Evolutionary conservation across 192 early-diverging fungal genomes (phyloP).

Genomic region (Coemansia sp.): DNA sequence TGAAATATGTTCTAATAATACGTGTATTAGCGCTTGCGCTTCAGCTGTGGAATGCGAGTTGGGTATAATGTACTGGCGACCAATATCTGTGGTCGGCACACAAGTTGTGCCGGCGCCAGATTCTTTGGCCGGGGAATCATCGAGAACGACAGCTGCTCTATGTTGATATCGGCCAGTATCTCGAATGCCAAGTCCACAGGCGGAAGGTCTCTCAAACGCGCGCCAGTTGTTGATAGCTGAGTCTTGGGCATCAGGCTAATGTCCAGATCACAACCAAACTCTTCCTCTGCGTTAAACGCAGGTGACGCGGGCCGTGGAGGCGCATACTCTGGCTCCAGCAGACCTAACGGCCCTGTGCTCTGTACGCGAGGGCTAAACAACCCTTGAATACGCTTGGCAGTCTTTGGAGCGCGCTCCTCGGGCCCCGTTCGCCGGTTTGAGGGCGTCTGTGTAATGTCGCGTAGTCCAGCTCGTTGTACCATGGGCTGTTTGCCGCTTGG

Average conservation of each 20-base stretch:
- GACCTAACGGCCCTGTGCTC: conserved; percentile 10
- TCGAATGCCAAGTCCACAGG: conserved; percentile 25
- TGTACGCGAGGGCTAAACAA: conserved; percentile 18
- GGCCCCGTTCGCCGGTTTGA: not conserved
- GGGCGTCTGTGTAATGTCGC: conserved; percentile 31
- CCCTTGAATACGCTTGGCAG: conserved; percentile 23
- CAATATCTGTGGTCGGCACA: conserved; percentile 13
- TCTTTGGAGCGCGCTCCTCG: conserved; percentile 19
- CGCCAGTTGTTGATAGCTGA: conserved; percentile 15
- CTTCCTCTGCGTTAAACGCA: conserved; percentile 14
- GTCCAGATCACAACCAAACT: conserved; percentile 43
- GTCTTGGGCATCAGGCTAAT: conserved; percentile 30
- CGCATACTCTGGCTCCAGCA: conserved; percentile 45
- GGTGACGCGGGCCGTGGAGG: conserved; percentile 10
- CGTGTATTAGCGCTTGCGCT: conserved; percentile 42
- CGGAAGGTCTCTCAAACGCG: conserved; percentile 13
- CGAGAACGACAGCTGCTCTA: not conserved
- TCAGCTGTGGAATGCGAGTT: conserved; percentile 42
- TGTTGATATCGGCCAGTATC: conserved; percentile 15
- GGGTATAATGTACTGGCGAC: conserved; percentile 34
- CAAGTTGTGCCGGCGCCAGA: not conserved
- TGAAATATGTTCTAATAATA: not conserved
- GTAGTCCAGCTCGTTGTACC: conserved; percentile 17
- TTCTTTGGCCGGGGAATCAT: conserved; percentile 10
- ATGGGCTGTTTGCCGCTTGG: conserved; percentile 20